Evolutionary conservation across 805 yeast species (phyloP), one percentile per base, ranked within the genome.

Genomic region (Candida nonsorbophila): DNA sequence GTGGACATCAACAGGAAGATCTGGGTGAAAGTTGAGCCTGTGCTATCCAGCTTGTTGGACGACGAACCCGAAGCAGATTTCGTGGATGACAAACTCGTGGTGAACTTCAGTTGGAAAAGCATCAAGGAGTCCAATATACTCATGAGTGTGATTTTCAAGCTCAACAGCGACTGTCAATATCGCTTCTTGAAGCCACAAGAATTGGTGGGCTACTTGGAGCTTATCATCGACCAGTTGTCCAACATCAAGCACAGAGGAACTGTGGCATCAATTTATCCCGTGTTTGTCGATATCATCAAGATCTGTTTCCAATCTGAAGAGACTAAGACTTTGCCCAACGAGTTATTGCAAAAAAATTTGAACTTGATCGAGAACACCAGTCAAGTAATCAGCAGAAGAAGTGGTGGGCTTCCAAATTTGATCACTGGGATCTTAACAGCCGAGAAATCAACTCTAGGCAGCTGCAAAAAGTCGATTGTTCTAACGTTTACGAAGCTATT

Each of bases 181-280:
- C 17, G 7, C 15, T 6, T 14, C 21, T 7, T 15, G 40, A 3
- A 45, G 51, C 3, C 51, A 65, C 0, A 39, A 29, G 22, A 25
- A 6, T 46, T 70, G n/a, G 28, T 60, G 9, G 27, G 38, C 3
- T 42, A 66, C 17, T 84, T 92, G 7, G 67, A 71, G 1, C 45
- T 79, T 5, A 51, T 85, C 3, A 64, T 82, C 33, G 69, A 61
- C 7, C 94, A 87, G 48, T 58, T 92, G 20, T 69, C 84, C 3
- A 65, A 76, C 0, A 79, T 88, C 13, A 74, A 88, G 25, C 97
- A 92, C 44, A 71, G 94, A 37, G 97, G 97, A 18, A 95, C 97
- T 0, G 84, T 90, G 38, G 79, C 94, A 7, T 78, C 97, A 0
- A 81, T 88, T 0, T 79, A 84, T 38, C 95, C 96, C 4, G 73